These are phyloP conservation scores for Davidsoniella neocaledoniae DNA, from an alignment of 2,329 filamentous ascomycete genomes.

Conservation along the genomic window DNA sequence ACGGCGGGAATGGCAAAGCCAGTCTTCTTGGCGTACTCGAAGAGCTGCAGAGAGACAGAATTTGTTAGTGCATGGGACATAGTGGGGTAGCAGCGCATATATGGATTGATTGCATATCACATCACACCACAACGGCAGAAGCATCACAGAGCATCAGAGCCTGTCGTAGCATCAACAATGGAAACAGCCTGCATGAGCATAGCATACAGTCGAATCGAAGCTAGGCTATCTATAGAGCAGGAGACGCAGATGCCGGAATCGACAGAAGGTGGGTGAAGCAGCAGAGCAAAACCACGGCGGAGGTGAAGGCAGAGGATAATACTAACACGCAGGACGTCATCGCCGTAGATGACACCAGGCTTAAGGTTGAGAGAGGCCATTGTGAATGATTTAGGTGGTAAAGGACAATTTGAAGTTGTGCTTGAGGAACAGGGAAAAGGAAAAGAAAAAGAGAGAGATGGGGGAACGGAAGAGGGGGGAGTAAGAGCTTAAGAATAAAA, in stretches of 20 bases:
- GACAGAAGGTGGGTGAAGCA: neutral
- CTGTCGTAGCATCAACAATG: neutral
- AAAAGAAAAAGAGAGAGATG: constrained; percentile 5
- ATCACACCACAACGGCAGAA: neutral
- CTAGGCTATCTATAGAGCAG: neutral
- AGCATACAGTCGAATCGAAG: neutral
- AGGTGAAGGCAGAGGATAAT: constrained; percentile 3
- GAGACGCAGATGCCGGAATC: neutral
- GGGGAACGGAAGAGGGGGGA: constrained; percentile 5
- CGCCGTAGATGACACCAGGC: constrained; percentile 36
- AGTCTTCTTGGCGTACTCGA: constrained; percentile 79
- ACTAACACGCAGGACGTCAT: constrained; percentile 28
- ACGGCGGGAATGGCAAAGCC: constrained; percentile 78
- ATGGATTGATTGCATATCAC: neutral
- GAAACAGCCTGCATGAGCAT: neutral
- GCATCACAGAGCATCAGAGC: neutral
- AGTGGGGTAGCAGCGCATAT: too few relatives aligned
- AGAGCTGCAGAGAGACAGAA: constrained; percentile 33
- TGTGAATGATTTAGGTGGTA: constrained; percentile 15
- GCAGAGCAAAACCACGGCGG: neutral
- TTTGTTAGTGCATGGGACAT: too few relatives aligned
- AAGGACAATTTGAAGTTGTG: constrained; percentile 10
- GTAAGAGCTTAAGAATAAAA: constrained; percentile 1
- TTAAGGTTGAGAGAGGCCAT: constrained; percentile 30
- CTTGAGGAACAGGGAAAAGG: constrained; percentile 1